Evolutionary conservation across 2,329 filamentous ascomycete species (phyloP).

Genomic region (Coniella lustricola): DNA sequence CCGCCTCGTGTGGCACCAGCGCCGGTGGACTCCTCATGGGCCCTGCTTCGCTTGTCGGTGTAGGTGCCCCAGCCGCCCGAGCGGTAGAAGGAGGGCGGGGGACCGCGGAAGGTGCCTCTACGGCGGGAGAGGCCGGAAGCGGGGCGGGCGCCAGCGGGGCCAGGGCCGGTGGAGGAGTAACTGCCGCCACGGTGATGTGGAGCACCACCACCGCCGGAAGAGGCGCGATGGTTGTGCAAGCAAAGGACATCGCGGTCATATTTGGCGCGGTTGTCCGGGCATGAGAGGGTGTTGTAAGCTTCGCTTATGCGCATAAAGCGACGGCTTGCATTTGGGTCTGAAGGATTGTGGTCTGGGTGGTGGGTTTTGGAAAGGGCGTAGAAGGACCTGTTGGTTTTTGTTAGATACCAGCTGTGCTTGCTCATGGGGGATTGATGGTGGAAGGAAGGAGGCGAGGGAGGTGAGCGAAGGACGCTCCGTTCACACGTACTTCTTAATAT

Average conservation of each 20-base stretch:
- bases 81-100: slow-evolving; percentile 83
- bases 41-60: slow-evolving; percentile 48
- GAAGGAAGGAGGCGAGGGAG: background rate
- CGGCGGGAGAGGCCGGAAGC: slow-evolving; percentile 75
- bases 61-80: slow-evolving; percentile 71
- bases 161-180: slow-evolving; percentile 46
- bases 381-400: slow-evolving; percentile 52
- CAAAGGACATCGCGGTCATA: slow-evolving; percentile 70
- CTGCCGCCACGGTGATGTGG: slow-evolving; percentile 23
- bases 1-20: background rate
- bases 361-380: slow-evolving; percentile 85
- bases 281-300: slow-evolving; percentile 71
- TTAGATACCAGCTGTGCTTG: background rate
- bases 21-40: slow-evolving; percentile 37
- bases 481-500: slow-evolving; percentile 70
- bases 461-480: background rate
- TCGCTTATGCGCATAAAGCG: slow-evolving; percentile 80
- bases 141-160: slow-evolving; percentile 66
- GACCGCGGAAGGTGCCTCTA: slow-evolving; percentile 69
- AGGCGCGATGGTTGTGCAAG: slow-evolving; percentile 27
- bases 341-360: slow-evolving; percentile 85
- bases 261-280: slow-evolving; percentile 62
- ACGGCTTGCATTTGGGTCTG: slow-evolving; percentile 62
- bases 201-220: slow-evolving; percentile 21
- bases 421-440: background rate